Evolutionary conservation across 768 basidiomycete genomes (phyloP), one percentile per base, ranked within the genome.

Genomic region (Suillus clintonianus): DNA sequence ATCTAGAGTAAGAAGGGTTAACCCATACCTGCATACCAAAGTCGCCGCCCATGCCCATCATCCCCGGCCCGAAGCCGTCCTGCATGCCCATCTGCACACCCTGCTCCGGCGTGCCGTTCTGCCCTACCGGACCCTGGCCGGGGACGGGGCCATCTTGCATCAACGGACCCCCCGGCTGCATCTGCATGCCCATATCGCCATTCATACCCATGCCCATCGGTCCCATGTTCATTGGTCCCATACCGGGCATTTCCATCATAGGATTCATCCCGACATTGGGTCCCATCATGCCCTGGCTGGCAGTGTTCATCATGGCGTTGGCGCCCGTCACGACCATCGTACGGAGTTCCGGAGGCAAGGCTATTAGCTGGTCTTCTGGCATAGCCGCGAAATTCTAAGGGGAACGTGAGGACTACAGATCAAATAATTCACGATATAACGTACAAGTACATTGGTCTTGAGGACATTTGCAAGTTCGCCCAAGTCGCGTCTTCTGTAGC

Each of bases 281-380:
- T 42, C 72, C 82, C 86, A 88, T 85, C 85, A 88, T 86, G 41
- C 56, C 39, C 39, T 57, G 56, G 39, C 72, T 84, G 6, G 83
- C 77, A 64, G 81, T 85, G 22, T 83, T 83, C 90, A 92, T 90
- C 85, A 92, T 87, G 10, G 89, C 85, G 24, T 86, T 87, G 65
- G 91, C 87, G 19, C 90, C 89, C 9, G 91, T 89, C 87, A 94
- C 91, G 60, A 94, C 90, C 90, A 94, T 94, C 64, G 89, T 87
- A 43, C 92, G 89, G 62, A 94, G 82, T 63, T 95, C 93, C 1
- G 89, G 86, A 10, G 92, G 93, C 43, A 95, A 83, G 39, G 86
- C 87, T 34, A 87, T 81, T 45, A 92, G 81, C 72, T 91, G 91
- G 60, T 91, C 92, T 75, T 94, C 94, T 53, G 85, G 84, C 89